phyloP scores from a whole-genome alignment of 2,329 filamentous ascomycete genomes.

The Diaporthe amygdali region DNA sequence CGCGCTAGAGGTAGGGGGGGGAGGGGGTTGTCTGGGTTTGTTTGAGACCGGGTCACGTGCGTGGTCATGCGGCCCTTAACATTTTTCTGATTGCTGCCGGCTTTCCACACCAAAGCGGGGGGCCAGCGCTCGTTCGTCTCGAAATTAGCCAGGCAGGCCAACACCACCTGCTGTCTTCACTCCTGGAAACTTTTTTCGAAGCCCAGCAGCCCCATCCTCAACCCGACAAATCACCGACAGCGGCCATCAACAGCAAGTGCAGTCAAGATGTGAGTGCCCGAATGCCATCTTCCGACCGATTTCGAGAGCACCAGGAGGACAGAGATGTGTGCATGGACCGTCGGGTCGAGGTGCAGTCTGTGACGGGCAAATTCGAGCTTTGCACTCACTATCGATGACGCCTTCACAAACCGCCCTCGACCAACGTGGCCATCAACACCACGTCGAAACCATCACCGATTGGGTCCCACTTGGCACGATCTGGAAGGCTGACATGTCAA shows the following conservation, averaged over 20 bases:
- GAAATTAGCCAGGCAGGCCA: constrained; percentile 18
- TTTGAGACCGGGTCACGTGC: constrained; percentile 16
- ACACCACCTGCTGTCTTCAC: constrained; percentile 17
- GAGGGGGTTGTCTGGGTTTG: no score
- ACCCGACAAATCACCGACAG: constrained; percentile 31
- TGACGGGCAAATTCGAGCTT: constrained; percentile 13
- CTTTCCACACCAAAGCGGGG: constrained; percentile 20
- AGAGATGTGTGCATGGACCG: constrained; percentile 17
- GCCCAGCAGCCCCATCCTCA: constrained; percentile 28
- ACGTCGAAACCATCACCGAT: constrained; percentile 7
- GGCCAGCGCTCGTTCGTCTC: constrained; percentile 20
- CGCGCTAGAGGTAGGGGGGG: no score
- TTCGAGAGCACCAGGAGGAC: constrained; percentile 1
- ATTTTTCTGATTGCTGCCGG: constrained; percentile 18
- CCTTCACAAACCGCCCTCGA: not conserved
- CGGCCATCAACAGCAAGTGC: constrained; percentile 43
- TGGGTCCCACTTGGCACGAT: not conserved
- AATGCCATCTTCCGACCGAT: constrained; percentile 21
- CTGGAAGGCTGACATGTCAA: constrained; percentile 26
- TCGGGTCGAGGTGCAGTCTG: constrained; percentile 10
- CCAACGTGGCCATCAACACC: constrained; percentile 11
- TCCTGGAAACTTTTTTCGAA: constrained; percentile 26
- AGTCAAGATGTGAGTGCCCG: constrained; percentile 45
- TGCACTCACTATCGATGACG: constrained; percentile 16
- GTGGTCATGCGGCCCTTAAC: constrained; percentile 25